Evolutionary conservation across 1,284 basidiomycete species (phyloP), one percentile per base, ranked within the genome.

Genomic region (Retiboletus flavoniger): DNA sequence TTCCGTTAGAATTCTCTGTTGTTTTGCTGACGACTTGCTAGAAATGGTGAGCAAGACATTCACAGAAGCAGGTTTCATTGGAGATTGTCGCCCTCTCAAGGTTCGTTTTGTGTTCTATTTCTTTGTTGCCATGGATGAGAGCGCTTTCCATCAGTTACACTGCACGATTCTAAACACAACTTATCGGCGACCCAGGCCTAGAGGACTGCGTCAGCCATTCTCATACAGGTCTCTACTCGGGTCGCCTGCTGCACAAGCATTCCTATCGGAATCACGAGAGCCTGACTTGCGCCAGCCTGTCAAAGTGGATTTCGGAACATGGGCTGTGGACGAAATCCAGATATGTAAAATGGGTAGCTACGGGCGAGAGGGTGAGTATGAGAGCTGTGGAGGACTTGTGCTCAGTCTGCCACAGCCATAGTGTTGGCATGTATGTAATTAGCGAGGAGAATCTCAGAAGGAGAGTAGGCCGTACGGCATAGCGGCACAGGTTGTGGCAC

Each of bases 121-220:
- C 14, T 10, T 9, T 52, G 34, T n/a, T 31, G 21, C 28, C 10
- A 7, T 19, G 24, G 9, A 38, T 45, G 46, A 48, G 46, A 57
- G 31, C 41, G 19, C 17, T 7, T n/a, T 32, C 19, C 29, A 45
- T 29, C 47, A 87, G 85, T 70, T 89, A 14, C 87, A 89, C 59
- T 88, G 86, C 68, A 88, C 87, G 0, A 64, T 89, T 21, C 63
- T 87, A 54, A 87, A 87, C 61, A 83, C 85, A 0, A 74, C 72
- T 31, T 72, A 86, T 63, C 80, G 85, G 51, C 78, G 73, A 58
- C 77, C 79, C 6, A 66, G 54, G 28, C 57, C 65, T 1, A 63
- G 62, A 11, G 60, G 65, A 0, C 59, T 64, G 16, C 67, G 65
- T 2, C 67, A 75, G 29, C 75, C 78, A 3, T 84, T 83, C 55